Evolutionary conservation across 768 basidiomycete genomes (phyloP).

Genomic region (Tephrocybe sp.): DNA sequence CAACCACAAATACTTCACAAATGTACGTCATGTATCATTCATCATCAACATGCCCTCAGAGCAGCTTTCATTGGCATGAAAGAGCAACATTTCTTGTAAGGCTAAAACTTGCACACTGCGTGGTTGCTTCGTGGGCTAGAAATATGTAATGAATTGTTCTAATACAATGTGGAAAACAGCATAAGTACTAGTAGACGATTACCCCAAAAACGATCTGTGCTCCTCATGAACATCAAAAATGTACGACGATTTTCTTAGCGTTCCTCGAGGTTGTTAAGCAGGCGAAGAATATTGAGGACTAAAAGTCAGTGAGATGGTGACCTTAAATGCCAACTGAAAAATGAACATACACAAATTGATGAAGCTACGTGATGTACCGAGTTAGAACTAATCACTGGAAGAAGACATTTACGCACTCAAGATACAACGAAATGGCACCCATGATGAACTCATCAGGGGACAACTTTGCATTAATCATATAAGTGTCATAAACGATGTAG

Average conservation of each 20-base stretch:
- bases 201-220: not conserved
- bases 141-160: not conserved
- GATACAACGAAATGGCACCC: slow-evolving; percentile 89
- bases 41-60: too few relatives aligned
- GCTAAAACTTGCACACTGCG: too few relatives aligned
- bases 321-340: not conserved
- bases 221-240: not conserved
- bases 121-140: too few relatives aligned
- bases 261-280: slow-evolving; percentile 63
- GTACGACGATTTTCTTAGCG: slow-evolving; percentile 23
- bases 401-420: slow-evolving; percentile 62
- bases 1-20: slow-evolving; percentile 6
- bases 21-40: too few relatives aligned
- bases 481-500: slow-evolving; percentile 90
- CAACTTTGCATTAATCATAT: slow-evolving; percentile 80
- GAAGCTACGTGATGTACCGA: slow-evolving; percentile 47
- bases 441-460: slow-evolving; percentile 94
- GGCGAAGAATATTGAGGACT: slow-evolving; percentile 86
- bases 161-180: not conserved
- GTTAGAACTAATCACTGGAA: slow-evolving; percentile 4
- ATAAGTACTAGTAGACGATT: not conserved
- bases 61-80: too few relatives aligned
- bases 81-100: too few relatives aligned
- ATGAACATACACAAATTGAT: slow-evolving; percentile 76
- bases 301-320: slow-evolving; percentile 11